These are phyloP conservation scores for Botrytis deweyae DNA, from an alignment of 2,329 filamentous ascomycete species.

Conservation along the genomic window DNA sequence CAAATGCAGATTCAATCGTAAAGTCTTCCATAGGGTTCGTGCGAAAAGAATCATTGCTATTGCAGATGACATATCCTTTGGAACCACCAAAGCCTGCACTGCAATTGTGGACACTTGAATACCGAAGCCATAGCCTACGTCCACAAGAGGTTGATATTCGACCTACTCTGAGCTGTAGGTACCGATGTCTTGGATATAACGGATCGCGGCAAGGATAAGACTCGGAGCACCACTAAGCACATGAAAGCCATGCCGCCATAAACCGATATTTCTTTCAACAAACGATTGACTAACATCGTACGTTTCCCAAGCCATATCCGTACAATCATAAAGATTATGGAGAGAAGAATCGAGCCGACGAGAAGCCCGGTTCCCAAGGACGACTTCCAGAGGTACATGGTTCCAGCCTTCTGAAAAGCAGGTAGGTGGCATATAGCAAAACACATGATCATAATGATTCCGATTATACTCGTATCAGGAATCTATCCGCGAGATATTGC, in stretches of 20 bases:
- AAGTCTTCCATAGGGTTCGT: too few species aligned
- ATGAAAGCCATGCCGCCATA: conserved; percentile 39
- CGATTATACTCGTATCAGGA: neutral
- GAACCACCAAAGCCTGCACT: neutral
- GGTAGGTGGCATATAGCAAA: conserved; percentile 30
- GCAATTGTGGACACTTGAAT: neutral
- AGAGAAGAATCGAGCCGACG: conserved; percentile 29
- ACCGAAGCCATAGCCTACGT: neutral
- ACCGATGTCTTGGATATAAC: neutral
- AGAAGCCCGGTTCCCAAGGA: conserved; percentile 38
- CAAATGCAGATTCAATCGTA: neutral
- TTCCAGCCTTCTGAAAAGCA: conserved; percentile 33
- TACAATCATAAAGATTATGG: conserved; percentile 29
- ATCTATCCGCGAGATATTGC: conserved; percentile 8
- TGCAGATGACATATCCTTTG: neutral
- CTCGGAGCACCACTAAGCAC: conserved; percentile 23
- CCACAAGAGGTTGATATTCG: neutral
- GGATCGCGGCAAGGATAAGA: neutral
- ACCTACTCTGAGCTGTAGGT: neutral
- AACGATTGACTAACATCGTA: neutral
- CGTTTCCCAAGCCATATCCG: neutral
- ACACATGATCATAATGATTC: conserved; percentile 33
- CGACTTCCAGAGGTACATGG: conserved; percentile 31
- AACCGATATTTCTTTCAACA: conserved; percentile 34
- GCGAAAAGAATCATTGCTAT: neutral